Conservation (phyloP, 164 flowering plant genomes). For the Cinnamomum micranthum region DNA sequence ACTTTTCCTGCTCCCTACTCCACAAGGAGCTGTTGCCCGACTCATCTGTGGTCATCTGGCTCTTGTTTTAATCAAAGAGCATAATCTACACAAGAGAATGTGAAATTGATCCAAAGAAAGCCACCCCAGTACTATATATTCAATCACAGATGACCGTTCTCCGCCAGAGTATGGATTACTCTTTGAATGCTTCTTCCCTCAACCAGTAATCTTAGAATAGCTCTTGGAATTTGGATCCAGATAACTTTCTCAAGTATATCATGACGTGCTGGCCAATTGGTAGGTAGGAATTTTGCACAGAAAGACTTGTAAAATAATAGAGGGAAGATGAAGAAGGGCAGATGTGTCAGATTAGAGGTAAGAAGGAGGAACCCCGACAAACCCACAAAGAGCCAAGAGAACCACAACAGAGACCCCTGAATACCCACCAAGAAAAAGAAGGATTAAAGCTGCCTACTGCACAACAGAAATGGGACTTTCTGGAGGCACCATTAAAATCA, state of each 20-base stretch:
- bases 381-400: slow-evolving; percentile 27
- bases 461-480: slow-evolving; percentile 37
- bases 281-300: slow-evolving; percentile 11
- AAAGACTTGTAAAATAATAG: slow-evolving; percentile 4
- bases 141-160: background rate
- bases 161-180: background rate
- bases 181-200: background rate
- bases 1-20: slow-evolving; percentile 83
- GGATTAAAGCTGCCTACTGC: slow-evolving; percentile 30
- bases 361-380: slow-evolving; percentile 24
- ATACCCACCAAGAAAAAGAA: slow-evolving; percentile 13
- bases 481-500: slow-evolving; percentile 33
- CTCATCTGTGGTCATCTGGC: slow-evolving; percentile 65
- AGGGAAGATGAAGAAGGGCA: slow-evolving; percentile 15
- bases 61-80: slow-evolving; percentile 12
- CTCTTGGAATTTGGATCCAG: slow-evolving; percentile 27
- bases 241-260: slow-evolving; percentile 11
- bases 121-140: slow-evolving; percentile 6
- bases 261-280: slow-evolving; percentile 19
- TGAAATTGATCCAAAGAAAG: background rate
- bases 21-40: slow-evolving; percentile 45
- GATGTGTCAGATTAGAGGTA: slow-evolving; percentile 29
- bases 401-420: slow-evolving; percentile 23
- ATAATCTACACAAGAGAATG: background rate
- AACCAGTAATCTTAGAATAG: slow-evolving; percentile 13